These are phyloP conservation scores for Fistulinella prunicolor DNA, from an alignment of 768 basidiomycete genomes.

Conservation along the genomic window DNA sequence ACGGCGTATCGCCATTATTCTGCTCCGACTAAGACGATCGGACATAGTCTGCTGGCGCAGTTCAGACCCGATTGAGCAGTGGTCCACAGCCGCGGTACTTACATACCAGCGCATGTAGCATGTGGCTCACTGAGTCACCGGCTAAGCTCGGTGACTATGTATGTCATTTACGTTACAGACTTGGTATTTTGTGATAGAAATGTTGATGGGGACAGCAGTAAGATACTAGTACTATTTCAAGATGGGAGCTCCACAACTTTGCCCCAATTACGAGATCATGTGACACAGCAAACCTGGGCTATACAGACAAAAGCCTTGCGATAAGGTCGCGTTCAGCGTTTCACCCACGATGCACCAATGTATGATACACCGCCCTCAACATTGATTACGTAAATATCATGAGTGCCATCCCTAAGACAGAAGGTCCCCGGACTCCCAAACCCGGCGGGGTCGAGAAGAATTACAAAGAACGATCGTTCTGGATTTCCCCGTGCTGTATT, in stretches of 20 bases:
- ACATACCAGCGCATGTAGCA: too few species aligned
- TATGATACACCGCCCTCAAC: too few species aligned
- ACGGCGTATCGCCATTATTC: background rate
- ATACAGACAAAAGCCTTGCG: too few species aligned
- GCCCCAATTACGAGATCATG: background rate
- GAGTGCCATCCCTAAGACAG: background rate
- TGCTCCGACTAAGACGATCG: background rate
- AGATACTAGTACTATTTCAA: too few species aligned
- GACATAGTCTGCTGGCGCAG: background rate
- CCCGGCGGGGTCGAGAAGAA: background rate
- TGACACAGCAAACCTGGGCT: too few species aligned
- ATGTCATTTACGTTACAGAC: background rate
- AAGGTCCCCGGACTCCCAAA: background rate
- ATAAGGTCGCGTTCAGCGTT: background rate
- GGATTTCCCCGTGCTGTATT: background rate
- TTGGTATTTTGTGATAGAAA: background rate
- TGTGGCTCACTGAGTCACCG: background rate
- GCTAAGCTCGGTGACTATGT: background rate
- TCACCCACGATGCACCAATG: background rate
- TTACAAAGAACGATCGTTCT: background rate
- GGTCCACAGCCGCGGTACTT: too few species aligned
- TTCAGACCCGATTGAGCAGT: background rate
- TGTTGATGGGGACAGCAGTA: too few species aligned
- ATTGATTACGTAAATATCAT: background rate
- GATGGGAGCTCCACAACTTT: background rate